Evolutionary conservation across 768 basidiomycete species (phyloP), one percentile per base, ranked within the genome.

Genomic region (Pluteus cervinus): DNA sequence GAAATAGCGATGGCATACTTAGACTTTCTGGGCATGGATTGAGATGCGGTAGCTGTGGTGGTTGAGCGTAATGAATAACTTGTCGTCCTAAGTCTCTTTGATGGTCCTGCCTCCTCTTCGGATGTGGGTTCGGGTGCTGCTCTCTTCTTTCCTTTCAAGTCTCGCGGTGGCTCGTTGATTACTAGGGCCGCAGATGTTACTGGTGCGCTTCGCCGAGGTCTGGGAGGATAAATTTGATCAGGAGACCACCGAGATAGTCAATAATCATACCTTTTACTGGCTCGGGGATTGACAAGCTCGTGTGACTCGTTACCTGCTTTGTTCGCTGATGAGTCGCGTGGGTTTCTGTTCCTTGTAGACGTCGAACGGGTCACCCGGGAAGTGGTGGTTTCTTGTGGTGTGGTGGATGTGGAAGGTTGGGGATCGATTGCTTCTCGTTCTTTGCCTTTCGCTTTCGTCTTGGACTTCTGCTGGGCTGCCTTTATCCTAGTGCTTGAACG

Each of bases 121-220:
- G 77, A 76, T 47, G 61, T 62, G 23, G 66, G 60, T 62, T 89
- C 85, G 33, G 83, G 81, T 22, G 71, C 76, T 25, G 88, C 90
- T 51, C 88, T 84, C 66, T 93, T 94, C 79, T 96, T 96, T 41
- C 90, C 92, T 63, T 93, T 93, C 47, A 62, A 60, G 63, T 89
- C 86, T 53, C 71, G 72, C 3, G 65, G 48, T 33, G 81, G 76
- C 70, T 90, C 88, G 79, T 79, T 81, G 61, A 88, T 89, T 40
- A 75, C 64, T 62, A 74, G 58, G 49, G 71, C 55, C 47, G 66
- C 33, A 51, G 66, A 50, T 45, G 63, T 46, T 44, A 66, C 45
- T 37, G 55, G 39, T 33, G 75, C 72, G 43, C 71, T 67, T 53
- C 78, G 76, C 53, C 81, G 77, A 50, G 73, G 65, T 58, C 83